Base-by-base conservation (phyloP, 1,139 yeast genomes). In the Pichia sorboxylosa region DNA sequence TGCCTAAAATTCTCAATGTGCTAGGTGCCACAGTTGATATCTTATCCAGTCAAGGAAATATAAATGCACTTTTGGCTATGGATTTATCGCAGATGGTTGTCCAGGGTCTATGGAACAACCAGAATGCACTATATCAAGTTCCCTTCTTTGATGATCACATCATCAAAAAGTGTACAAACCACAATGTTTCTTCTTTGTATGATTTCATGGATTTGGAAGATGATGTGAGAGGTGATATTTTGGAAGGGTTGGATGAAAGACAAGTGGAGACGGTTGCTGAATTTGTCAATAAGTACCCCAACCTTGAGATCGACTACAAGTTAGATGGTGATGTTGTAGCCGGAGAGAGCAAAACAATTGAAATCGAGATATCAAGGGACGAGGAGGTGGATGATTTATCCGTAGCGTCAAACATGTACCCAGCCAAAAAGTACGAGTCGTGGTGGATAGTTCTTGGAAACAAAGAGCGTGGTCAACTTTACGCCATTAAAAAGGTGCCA, bases 361-460 rank as follows among this genome's bases (percentile, higher is more conserved):
- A 48, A 1, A 66, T 90, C 3, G 63, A 61, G 0, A 55, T 90
- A 15, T 71, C 71, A 21, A 66, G 93, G 45, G 94, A 81, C 46
- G 69, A 64, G 25, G 67, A 61, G 17, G 72, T 78, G 31, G 93
- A 77, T n/a, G 76, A 73, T 40, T 56, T 77, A 31, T 51, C 51
- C 1, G 85, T 78, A 3, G 68, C 65, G 8, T 61, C 84, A 1
- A 66, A 72, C 24, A 54, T 51, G 31, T 81, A 59, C 48, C 83
- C 92, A 1, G 57, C 49, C 31, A 51, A 58, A 4, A 82, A 79
- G 54, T 54, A 60, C n/a, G 97, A 90, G 51, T 57, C 69, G 57
- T 90, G 96, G 95, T 79, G 90, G 90, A 52, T 90, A 18, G 78
- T 87, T 7, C 57, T 87, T 29, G 97, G 97, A 10, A 81, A 81